Percentiles rank a stretch among this genome's conserved stretches.
Evolutionary conservation across 768 basidiomycete genomes (phyloP).

Genomic region (Dacryopinax spathularia): DNA sequence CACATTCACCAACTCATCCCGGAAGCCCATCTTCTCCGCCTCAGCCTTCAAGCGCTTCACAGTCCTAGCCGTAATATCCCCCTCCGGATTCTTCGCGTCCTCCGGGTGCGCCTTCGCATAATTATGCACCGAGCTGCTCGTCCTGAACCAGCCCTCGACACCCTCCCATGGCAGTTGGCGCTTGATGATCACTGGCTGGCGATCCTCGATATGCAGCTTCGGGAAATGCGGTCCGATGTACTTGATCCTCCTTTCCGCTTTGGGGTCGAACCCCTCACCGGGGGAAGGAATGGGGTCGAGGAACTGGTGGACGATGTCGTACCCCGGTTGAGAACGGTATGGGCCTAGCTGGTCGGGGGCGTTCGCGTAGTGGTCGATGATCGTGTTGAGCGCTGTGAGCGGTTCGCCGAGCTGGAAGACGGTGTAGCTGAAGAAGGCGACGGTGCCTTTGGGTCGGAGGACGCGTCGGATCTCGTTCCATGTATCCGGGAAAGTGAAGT

Average conservation of each 20-base stretch:
- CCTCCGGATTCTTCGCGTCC: not conserved
- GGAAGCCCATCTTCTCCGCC: not conserved
- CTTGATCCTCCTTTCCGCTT: not conserved
- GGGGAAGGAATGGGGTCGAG: not conserved
- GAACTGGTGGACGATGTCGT: not conserved
- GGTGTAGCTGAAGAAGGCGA: conserved; percentile 1
- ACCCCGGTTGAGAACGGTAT: not conserved
- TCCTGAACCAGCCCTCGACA: not conserved
- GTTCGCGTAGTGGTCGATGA: not conserved
- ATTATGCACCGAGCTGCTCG: not conserved
- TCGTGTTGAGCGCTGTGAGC: not conserved
- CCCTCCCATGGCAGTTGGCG: not conserved
- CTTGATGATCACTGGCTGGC: not conserved
- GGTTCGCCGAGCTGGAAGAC: not conserved
- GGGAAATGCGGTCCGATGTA: not conserved
- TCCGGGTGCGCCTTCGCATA: not conserved
- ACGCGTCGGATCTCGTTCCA: not conserved
- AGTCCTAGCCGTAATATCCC: not conserved
- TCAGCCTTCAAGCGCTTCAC: not conserved
- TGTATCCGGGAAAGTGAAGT: not conserved
- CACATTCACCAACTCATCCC: not conserved
- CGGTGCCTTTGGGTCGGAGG: not conserved
- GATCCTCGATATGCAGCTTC: not conserved
- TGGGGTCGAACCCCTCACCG: not conserved
- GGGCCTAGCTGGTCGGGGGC: not conserved